Percentiles rank a stretch among this genome's conserved stretches.
Evolutionary conservation across 495 filamentous ascomycete species (phyloP).

Genomic region (Aspergillus homomorphus): DNA sequence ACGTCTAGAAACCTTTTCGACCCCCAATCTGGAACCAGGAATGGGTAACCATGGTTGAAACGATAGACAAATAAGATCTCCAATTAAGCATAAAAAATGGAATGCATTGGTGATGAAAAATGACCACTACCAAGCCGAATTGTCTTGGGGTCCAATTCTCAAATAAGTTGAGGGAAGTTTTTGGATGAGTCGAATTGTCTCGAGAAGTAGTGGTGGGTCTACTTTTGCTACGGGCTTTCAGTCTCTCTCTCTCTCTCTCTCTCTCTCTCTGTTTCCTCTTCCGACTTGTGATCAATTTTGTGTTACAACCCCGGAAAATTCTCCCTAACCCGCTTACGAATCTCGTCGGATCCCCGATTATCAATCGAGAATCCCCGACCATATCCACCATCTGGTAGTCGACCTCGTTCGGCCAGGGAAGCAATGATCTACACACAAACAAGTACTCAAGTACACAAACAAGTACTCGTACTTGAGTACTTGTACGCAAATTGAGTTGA

Average conservation of each 20-base stretch:
- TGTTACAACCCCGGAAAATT: background rate
- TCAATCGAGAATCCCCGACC: background rate
- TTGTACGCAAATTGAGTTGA: background rate
- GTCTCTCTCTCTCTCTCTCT: background rate
- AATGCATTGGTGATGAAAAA: background rate
- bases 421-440: background rate
- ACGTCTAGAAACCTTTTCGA: background rate
- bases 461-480: no score
- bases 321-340: background rate
- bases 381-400: background rate
- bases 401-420: background rate
- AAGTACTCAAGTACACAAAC: background rate
- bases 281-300: background rate
- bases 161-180: background rate
- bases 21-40: background rate
- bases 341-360: background rate
- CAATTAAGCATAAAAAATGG: background rate
- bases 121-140: background rate
- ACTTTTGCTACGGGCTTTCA: background rate
- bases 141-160: no score
- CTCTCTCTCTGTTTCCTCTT: background rate
- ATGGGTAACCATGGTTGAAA: background rate
- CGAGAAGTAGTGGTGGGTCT: background rate
- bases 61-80: background rate
- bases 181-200: background rate